Evolutionary conservation across 2,329 filamentous ascomycete genomes (phyloP), one percentile per base, ranked within the genome.

Genomic region (Venturia carpophila): DNA sequence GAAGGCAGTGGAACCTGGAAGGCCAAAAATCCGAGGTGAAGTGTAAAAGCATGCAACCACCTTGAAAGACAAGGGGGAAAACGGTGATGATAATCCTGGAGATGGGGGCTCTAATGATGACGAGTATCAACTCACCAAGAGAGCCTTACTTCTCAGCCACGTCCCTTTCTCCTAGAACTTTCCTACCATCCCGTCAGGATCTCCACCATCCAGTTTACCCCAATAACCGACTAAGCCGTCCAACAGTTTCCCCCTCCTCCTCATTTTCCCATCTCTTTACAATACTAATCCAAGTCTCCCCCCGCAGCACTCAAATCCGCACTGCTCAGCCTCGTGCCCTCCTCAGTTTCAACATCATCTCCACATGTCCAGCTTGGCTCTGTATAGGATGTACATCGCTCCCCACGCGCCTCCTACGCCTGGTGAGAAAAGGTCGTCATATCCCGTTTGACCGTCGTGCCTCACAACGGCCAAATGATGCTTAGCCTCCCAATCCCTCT

Each of bases 181-280:
- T 5, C 11, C 45, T 49, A 27, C 45, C 1, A 24, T n/a, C 19
- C 11, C 9, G 43, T 64, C 63, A n/a, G 63, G 63, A 43, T 58
- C 58, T 5, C 56, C 56, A 19, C 66, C 65, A 58, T 62, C 65
- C 41, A 67, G 34, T 52, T 67, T n/a, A 67, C 62, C 58, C 55
- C 66, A 65, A 67, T 47, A 67, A 43, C 55, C 62, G 61, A 63
- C 66, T 67, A 55, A 67, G 62, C 62, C 66, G 66, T 52, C 66
- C 63, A 3, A 67, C 66, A 41, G 66, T 67, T 47, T 63, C 43
- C 15, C 66, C 65, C 15, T 42, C 55, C 10, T 60, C 62, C 27
- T 64, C 34, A 21, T 15, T 41, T 9, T 37, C 47, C 55, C 66
- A 62, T 34, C 45, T 63, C 34, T 66, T 58, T 5, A 55, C 42